A percentile compares a stretch with the other conserved stretches of the same genome.
phyloP scores from a whole-genome alignment of 805 yeast species.

The Hanseniaspora thailandica region DNA sequence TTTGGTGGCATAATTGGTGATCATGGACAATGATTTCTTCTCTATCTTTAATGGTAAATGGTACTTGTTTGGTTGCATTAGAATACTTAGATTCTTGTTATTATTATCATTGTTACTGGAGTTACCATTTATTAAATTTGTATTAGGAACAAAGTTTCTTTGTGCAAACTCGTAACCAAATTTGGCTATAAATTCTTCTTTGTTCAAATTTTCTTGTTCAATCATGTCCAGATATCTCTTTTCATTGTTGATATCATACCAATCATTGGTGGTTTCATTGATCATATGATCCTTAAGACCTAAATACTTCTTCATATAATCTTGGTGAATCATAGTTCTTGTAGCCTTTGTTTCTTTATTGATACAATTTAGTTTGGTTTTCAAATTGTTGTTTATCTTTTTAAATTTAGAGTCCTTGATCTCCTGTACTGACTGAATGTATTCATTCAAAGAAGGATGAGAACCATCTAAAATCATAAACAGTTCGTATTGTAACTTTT shows the following conservation, averaged over 20 bases:
- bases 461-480: constrained; percentile 78
- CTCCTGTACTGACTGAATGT: constrained; percentile 57
- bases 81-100: constrained; percentile 16
- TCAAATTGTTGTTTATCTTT: constrained; percentile 38
- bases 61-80: constrained; percentile 38
- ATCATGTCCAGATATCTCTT: constrained; percentile 63
- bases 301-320: constrained; percentile 53
- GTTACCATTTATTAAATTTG: constrained; percentile 11
- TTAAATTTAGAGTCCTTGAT: constrained; percentile 60
- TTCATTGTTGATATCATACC: constrained; percentile 89
- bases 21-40: constrained; percentile 28
- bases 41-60: constrained; percentile 31
- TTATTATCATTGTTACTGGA: constrained; percentile 11
- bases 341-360: constrained; percentile 70
- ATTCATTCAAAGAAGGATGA: constrained; percentile 77
- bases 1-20: constrained; percentile 30
- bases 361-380: constrained; percentile 64
- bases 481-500: constrained; percentile 66
- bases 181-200: constrained; percentile 3
- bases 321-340: constrained; percentile 73
- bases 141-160: constrained; percentile 8
- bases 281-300: constrained; percentile 58
- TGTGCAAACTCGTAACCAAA: constrained; percentile 9
- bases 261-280: constrained; percentile 61
- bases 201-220: constrained; percentile 19